A percentile compares a stretch with the other conserved stretches of the same genome.
phyloP scores from a whole-genome alignment of 768 basidiomycete species.

The Porpolomopsis calyptriformis region DNA sequence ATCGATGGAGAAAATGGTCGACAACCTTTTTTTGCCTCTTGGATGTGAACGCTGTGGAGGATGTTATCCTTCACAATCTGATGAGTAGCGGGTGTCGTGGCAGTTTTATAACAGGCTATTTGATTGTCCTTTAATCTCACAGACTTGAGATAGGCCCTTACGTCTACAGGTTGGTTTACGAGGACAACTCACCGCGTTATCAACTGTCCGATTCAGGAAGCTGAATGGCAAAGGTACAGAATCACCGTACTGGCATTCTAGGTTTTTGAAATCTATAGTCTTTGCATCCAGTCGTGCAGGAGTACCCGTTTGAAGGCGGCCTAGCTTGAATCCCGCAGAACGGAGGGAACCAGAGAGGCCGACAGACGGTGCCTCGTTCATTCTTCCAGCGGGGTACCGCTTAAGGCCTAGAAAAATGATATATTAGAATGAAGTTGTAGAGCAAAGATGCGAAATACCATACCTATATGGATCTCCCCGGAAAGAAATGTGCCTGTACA shows the following conservation, averaged over 20 bases:
- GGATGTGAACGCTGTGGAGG: conserved; percentile 73
- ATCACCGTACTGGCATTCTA: conserved; percentile 63
- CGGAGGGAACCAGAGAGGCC: conserved; percentile 71
- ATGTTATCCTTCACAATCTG: conserved; percentile 64
- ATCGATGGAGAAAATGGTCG: background rate
- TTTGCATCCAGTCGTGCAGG: conserved; percentile 66
- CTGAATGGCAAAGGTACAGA: conserved; percentile 60
- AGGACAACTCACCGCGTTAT: conserved; percentile 57
- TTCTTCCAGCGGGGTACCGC: conserved; percentile 66
- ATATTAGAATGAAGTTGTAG: background rate
- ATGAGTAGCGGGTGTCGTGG: conserved; percentile 66
- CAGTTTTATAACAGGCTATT: conserved; percentile 60
- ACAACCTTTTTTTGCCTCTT: conserved; percentile 77
- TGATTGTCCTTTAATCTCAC: conserved; percentile 48
- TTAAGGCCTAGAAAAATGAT: conserved; percentile 40
- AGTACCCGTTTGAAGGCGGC: conserved; percentile 77
- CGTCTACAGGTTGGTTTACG: too few relatives aligned
- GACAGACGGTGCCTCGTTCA: conserved; percentile 58
- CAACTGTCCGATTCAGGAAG: conserved; percentile 55
- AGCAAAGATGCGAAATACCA: background rate
- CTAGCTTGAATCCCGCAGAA: conserved; percentile 69
- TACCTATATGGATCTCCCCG: conserved; percentile 86
- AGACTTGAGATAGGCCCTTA: background rate
- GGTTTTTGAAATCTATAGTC: conserved; percentile 57
- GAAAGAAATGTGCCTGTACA: conserved; percentile 89